Base-by-base conservation (phyloP, 305 asterid species). In the Fraxinus xanthoxyloides region DNA sequence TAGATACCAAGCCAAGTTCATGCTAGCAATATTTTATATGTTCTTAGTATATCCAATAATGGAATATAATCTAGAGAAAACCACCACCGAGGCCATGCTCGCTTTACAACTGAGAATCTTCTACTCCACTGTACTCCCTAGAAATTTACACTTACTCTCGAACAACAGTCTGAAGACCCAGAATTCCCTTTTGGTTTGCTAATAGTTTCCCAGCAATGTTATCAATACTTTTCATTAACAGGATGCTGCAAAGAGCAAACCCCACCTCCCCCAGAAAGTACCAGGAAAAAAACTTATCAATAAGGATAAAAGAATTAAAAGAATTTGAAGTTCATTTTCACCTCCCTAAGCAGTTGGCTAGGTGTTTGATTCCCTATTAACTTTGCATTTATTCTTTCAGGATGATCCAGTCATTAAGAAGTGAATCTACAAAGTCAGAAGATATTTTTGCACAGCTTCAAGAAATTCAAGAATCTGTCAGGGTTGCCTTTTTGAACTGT, bases 381-480 rank as follows among this genome's bases (percentile, higher is more conserved):
- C 46, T 69, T 12, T 34, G 76, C 26, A 63, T 69, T 83, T 67
- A 46, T 84, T 80, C 85, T 87, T 82, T 51, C 97, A 96, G 99
- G 94, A 91, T 92, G 92, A 89, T 96, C 81, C 93, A 82, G 70
- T 89, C 96, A 78, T 84, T 93, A 91, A 94, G 87, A 85, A 89
- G 89, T 85, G 97, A 94, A 85, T 89, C 96, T 74, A 89, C 89
- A 79, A 96, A 88, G 86, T 92, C 97, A 43, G 98, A 92, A 81
- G 99, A 96, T 77, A 86, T 89, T 81, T 91, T 81, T 88, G 82
- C 87, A 35, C 95, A 94, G 89, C 91, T 96, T 86, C 97, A 92
- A 86, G 98, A 91, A 83, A 92, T 93, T 80, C 98, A 93, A 81
- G 98, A 96, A 86, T 91, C 99, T 80, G 93, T 96, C 85, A 90